Percentiles rank a stretch among this genome's conserved stretches.
phyloP scores from a whole-genome alignment of 2,329 filamentous ascomycete species.

The Aspergillus ruber region DNA sequence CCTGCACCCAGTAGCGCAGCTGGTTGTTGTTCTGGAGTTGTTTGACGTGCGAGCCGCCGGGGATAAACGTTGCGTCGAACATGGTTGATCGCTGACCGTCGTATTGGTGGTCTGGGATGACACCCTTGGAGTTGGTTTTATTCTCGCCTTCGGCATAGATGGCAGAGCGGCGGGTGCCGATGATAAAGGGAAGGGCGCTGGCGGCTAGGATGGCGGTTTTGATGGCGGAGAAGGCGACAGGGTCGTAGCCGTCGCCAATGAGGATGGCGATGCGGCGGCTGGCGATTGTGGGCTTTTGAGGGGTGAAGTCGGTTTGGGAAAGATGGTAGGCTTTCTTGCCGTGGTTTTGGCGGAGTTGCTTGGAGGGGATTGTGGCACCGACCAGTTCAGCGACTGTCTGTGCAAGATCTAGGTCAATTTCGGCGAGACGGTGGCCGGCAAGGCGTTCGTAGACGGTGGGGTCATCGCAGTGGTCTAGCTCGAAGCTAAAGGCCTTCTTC shows the following conservation, averaged over 20 bases:
- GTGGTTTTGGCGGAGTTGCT: constrained; percentile 54
- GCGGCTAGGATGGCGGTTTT: constrained; percentile 57
- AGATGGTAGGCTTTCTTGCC: constrained; percentile 60
- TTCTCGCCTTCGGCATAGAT: constrained; percentile 58
- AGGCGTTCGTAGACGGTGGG: constrained; percentile 67
- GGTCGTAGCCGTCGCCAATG: constrained; percentile 71
- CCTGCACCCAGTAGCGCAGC: constrained; percentile 68
- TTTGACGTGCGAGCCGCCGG: constrained; percentile 59
- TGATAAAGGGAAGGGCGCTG: constrained; percentile 62
- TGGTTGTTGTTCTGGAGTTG: constrained; percentile 64
- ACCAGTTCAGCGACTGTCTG: constrained; percentile 64
- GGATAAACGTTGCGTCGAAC: constrained; percentile 74
- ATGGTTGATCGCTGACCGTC: constrained; percentile 70
- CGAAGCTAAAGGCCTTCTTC: constrained; percentile 52
- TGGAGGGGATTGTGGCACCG: constrained; percentile 55
- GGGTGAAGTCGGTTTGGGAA: constrained; percentile 59
- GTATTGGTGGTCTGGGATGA: constrained; percentile 68
- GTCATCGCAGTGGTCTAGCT: constrained; percentile 58
- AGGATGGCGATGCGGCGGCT: constrained; percentile 68
- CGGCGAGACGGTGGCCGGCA: constrained; percentile 58
- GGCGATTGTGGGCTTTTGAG: constrained; percentile 59
- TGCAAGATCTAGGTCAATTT: constrained; percentile 66
- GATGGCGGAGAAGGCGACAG: constrained; percentile 58
- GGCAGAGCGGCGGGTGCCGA: constrained; percentile 60
- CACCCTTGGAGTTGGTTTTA: constrained; percentile 48